phyloP scores from a whole-genome alignment of 495 filamentous ascomycete genomes.

The Margaritispora aquatica region DNA sequence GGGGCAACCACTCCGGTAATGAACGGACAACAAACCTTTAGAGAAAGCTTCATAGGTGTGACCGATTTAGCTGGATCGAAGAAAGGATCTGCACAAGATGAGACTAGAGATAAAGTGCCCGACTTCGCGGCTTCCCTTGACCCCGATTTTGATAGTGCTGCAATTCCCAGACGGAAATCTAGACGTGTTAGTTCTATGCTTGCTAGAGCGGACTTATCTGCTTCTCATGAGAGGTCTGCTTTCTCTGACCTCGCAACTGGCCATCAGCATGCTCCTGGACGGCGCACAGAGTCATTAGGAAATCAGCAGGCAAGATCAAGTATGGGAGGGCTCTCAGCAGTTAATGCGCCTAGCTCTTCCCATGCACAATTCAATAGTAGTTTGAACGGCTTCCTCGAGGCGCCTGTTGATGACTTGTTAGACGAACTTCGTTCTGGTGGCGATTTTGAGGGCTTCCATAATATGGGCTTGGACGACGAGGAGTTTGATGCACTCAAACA shows the following conservation, averaged over 20 bases:
- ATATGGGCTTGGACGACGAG: slow-evolving; percentile 64
- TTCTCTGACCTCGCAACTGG: slow-evolving; percentile 62
- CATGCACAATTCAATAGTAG: slow-evolving; percentile 28
- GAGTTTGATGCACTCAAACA: slow-evolving; percentile 62
- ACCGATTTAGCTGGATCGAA: slow-evolving; percentile 35
- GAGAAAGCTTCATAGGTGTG: slow-evolving; percentile 43
- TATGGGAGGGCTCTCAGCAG: slow-evolving; percentile 17
- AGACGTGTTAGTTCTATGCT: slow-evolving; percentile 88
- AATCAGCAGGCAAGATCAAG: slow-evolving; percentile 57
- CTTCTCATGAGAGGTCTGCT: slow-evolving; percentile 62
- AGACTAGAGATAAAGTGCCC: slow-evolving; percentile 33
- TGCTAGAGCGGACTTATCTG: slow-evolving; percentile 82
- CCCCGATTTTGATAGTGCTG: slow-evolving; percentile 64
- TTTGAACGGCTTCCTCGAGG: slow-evolving; percentile 50
- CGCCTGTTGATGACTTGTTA: slow-evolving; percentile 63
- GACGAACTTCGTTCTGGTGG: slow-evolving; percentile 58
- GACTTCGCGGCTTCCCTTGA: slow-evolving; percentile 70
- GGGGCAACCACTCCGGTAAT: slow-evolving; percentile 75
- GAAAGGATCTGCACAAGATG: slow-evolving; percentile 33
- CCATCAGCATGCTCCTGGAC: slow-evolving; percentile 39
- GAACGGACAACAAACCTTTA: slow-evolving; percentile 40
- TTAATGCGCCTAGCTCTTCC: slow-evolving; percentile 17
- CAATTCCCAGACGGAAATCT: slow-evolving; percentile 65
- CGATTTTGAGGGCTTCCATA: slow-evolving; percentile 62
- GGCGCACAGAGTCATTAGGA: slow-evolving; percentile 69